phyloP scores from a whole-genome alignment of 2,329 filamentous ascomycete species.

The Sporothrix brunneoviolacea region DNA sequence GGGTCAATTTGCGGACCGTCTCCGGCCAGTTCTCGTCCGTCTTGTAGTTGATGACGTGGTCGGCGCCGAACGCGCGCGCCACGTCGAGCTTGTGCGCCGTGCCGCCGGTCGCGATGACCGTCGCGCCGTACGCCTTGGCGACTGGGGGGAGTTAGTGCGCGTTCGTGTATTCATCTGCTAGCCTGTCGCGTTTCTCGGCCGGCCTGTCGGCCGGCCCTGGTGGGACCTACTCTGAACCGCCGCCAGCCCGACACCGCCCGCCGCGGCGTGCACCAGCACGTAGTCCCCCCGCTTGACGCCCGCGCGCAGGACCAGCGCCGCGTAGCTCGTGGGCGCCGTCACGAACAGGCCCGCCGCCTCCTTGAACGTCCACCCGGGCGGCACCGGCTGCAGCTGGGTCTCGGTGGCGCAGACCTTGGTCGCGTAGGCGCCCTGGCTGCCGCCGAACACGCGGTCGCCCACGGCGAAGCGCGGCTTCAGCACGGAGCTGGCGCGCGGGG shows the following conservation, averaged over 20 bases:
- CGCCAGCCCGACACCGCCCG: conserved; percentile 83
- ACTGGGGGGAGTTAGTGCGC: conserved; percentile 38
- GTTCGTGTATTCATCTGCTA: too few species aligned
- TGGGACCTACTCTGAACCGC: conserved; percentile 69
- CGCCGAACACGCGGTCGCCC: conserved; percentile 82
- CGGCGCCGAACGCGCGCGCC: conserved; percentile 73
- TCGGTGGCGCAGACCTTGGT: conserved; percentile 66
- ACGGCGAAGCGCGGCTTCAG: conserved; percentile 54
- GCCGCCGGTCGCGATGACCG: conserved; percentile 86
- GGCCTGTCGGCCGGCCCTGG: too few species aligned
- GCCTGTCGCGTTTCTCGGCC: too few species aligned
- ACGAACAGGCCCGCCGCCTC: conserved; percentile 88
- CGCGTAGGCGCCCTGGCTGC: conserved; percentile 78
- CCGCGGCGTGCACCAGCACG: conserved; percentile 86
- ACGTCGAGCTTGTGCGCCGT: conserved; percentile 73
- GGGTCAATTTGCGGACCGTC: conserved; percentile 70
- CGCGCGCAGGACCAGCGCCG: conserved; percentile 71
- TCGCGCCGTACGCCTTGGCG: conserved; percentile 85
- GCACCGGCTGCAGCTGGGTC: conserved; percentile 62
- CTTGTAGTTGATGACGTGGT: conserved; percentile 73
- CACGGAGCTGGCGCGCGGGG: conserved; percentile 41
- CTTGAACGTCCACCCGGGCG: conserved; percentile 71
- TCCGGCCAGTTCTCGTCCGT: conserved; percentile 57
- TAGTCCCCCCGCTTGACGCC: conserved; percentile 72
- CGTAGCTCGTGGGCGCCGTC: conserved; percentile 86